Base-by-base conservation (phyloP, 208 protist genomes). In the Histomonas meleagridis region DNA sequence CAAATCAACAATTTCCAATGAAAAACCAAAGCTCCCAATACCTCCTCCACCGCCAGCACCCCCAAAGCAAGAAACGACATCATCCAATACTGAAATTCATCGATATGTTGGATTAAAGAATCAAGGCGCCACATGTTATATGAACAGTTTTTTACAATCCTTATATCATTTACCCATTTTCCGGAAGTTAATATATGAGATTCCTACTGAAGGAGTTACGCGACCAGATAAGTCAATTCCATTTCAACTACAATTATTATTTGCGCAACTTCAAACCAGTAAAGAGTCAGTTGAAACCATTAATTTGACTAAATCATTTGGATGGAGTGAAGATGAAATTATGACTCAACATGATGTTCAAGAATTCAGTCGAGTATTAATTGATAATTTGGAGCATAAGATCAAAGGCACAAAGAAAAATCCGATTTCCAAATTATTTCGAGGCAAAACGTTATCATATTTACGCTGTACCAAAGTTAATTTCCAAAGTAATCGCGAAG, bases 121-220 rank as follows among this genome's bases (percentile, higher is more conserved):
- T 91, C 96, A 97, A 93, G 96, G 96, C 40, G 96, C 96, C 16
- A 97, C 96, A 53, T 97, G 96, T 93, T 97, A 97, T 93, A 96
- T 97, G 94, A 97, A 97, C 92, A 96, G 94, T 7, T 90, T 97
- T 5, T 93, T 97, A 48, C 96, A 97, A 91, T 92, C 95, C 5
- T 93, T 97, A 0, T 96, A 92, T 93, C 95, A 96, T 91, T 96
- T 95, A 12, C 91, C 93, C 38, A 92, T 92, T 23, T 97, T 97
- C 18, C 78, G 91, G 14, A 16, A 60, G 0, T 26, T 90, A 26
- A 62, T 76, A 14, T 57, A 92, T 76, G 38, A 60, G 46, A 81
- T 90, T 16, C 76, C 40, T 43, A 86, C 76, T 21, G 38, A 40
- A 86, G 76, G 76, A 32, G 38, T 32, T 38, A 46, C 51, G 38